Percentiles rank a stretch among this genome's conserved stretches.
Conservation (phyloP, 2,329 filamentous ascomycete species). For the Phyllachora maydis region DNA sequence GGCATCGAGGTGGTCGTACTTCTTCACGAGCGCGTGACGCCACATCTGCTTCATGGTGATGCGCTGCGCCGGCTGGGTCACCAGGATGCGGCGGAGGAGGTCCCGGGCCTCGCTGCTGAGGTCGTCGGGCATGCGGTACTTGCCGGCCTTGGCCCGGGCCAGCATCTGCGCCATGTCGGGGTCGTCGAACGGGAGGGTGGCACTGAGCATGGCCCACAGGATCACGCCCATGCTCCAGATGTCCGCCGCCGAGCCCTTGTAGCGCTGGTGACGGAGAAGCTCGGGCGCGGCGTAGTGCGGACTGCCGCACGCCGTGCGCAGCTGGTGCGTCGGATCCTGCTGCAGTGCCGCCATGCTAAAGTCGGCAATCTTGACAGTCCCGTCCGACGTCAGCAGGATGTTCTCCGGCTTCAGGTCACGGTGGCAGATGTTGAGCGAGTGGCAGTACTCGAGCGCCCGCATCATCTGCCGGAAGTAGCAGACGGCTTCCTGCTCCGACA, state of each 20-base stretch:
- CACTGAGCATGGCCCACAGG: conserved; percentile 70
- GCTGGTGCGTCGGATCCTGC: conserved; percentile 56
- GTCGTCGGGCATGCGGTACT: conserved; percentile 37
- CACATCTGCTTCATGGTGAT: conserved; percentile 70
- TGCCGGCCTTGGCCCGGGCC: conserved; percentile 32
- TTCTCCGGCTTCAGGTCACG: no score
- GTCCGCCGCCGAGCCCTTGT: conserved; percentile 72
- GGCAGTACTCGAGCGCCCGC: conserved; percentile 78
- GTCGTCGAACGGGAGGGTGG: conserved; percentile 65
- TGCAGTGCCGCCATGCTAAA: conserved; percentile 93
- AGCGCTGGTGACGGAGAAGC: conserved; percentile 55
- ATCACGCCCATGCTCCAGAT: conserved; percentile 92
- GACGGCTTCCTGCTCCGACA: conserved; percentile 63
- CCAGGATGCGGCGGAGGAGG: conserved; percentile 60
- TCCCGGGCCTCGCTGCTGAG: conserved; percentile 53
- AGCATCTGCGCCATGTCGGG: conserved; percentile 42
- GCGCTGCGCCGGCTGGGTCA: conserved; percentile 56
- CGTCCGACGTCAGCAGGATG: conserved; percentile 55
- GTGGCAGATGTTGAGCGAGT: conserved; percentile 88
- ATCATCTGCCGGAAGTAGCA: conserved; percentile 87
- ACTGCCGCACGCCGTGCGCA: conserved; percentile 84
- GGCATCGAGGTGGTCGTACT: conserved; percentile 64
- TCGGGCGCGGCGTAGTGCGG: conserved; percentile 95
- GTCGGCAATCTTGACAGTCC: conserved; percentile 82
- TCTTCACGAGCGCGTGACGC: conserved; percentile 68